phyloP scores from a whole-genome alignment of 2,329 filamentous ascomycete genomes.

The Zelopaecilomyces penicillatus region DNA sequence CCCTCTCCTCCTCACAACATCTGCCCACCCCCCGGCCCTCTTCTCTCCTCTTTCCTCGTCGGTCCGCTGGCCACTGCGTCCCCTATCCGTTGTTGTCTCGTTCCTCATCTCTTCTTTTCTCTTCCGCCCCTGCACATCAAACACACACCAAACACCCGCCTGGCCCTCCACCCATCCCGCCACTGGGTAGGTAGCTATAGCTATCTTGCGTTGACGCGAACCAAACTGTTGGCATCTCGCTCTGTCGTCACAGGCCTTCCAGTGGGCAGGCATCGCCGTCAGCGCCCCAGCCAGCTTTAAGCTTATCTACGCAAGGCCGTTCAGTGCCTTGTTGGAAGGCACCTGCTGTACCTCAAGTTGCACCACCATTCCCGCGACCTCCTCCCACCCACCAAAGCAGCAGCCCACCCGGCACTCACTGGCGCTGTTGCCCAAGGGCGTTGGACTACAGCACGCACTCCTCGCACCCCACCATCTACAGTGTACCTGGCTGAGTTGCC shows the following conservation, averaged over 20 bases:
- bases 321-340: too few species aligned
- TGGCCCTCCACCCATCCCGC: slow-evolving; percentile 2
- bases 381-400: too few species aligned
- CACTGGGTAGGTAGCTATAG: background rate
- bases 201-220: slow-evolving; percentile 20
- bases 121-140: slow-evolving; percentile 4
- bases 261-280: slow-evolving; percentile 10
- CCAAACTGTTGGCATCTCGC: slow-evolving; percentile 19
- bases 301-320: background rate
- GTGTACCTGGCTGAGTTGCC: too few species aligned
- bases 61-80: too few species aligned
- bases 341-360: too few species aligned
- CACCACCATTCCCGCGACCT: too few species aligned
- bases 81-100: slow-evolving; percentile 2
- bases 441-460: too few species aligned
- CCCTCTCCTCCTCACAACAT: slow-evolving; percentile 1
- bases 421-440: too few species aligned
- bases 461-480: too few species aligned
- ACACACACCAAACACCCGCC: slow-evolving; percentile 5
- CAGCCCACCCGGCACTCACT: too few species aligned
- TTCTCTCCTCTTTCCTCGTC: slow-evolving; percentile 15
- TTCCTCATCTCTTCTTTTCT: slow-evolving; percentile 7
- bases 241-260: slow-evolving; percentile 10
- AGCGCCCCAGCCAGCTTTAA: background rate
- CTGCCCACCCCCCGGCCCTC: slow-evolving; percentile 6